Conservation (phyloP, 345 rosid species). For the Populus deltoides region DNA sequence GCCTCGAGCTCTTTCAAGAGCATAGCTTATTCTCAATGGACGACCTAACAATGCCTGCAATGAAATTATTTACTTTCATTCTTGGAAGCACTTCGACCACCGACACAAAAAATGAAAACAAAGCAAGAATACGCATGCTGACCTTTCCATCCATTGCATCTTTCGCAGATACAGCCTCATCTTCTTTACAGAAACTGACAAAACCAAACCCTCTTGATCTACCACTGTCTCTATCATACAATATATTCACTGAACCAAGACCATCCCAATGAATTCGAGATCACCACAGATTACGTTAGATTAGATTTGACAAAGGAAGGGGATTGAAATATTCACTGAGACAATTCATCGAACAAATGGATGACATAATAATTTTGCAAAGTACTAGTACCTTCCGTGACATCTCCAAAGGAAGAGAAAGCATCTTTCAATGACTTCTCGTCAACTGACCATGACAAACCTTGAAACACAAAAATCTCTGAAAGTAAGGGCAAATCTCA, state of each 20-base stretch:
- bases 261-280: neutral
- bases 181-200: slow-evolving; percentile 60
- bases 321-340: slow-evolving; percentile 22
- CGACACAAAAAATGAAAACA: neutral
- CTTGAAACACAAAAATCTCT: slow-evolving; percentile 28
- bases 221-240: slow-evolving; percentile 71
- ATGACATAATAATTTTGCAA: neutral
- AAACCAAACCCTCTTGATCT: slow-evolving; percentile 93
- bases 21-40: slow-evolving; percentile 70
- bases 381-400: slow-evolving; percentile 48
- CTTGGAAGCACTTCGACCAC: neutral
- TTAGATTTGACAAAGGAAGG: neutral
- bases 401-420: slow-evolving; percentile 69
- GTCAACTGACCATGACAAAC: slow-evolving; percentile 73
- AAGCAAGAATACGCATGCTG: neutral
- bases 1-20: slow-evolving; percentile 76
- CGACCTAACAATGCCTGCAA: slow-evolving; percentile 78
- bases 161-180: slow-evolving; percentile 61
- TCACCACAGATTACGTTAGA: neutral
- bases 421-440: slow-evolving; percentile 77
- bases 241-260: slow-evolving; percentile 54
- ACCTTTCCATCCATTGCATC: slow-evolving; percentile 97
- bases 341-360: slow-evolving; percentile 54
- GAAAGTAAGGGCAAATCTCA: neutral
- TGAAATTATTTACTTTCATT: neutral